A percentile compares a stretch with the other conserved stretches of the same genome.
Evolutionary conservation across 78 protist species (phyloP).

Genomic region (Ministeria vibrans): DNA sequence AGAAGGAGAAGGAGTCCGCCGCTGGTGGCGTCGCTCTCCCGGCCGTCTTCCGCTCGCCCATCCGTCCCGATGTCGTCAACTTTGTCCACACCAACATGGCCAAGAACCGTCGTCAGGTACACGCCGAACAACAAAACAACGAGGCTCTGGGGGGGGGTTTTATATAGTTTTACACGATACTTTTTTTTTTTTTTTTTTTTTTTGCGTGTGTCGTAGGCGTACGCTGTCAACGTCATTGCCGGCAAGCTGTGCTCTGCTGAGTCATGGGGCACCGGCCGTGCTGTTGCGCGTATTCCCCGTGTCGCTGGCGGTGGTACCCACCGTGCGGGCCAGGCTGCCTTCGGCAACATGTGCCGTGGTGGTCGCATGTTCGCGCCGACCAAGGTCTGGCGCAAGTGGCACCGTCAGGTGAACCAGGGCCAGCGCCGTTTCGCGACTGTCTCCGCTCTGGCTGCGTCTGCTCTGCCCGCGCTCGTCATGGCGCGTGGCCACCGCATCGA

Average conservation of each 20-base stretch:
- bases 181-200: not conserved
- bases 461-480: conserved; percentile 92
- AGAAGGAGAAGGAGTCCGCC: conserved; percentile 6
- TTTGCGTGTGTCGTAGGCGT: conserved; percentile 25
- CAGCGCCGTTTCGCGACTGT: conserved; percentile 90
- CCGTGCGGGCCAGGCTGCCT: conserved; percentile 99
- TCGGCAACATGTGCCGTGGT: conserved; percentile 95
- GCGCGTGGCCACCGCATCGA: conserved; percentile 98
- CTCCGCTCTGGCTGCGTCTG: conserved; percentile 98
- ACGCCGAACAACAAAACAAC: too few species aligned
- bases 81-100: conserved; percentile 82
- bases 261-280: conserved; percentile 99
- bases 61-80: conserved; percentile 89
- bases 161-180: not conserved
- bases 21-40: conserved; percentile 61
- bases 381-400: conserved; percentile 96
- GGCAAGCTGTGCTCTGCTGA: conserved; percentile 96
- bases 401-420: conserved; percentile 87
- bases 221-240: conserved; percentile 75
- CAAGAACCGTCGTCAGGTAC: conserved; percentile 98
- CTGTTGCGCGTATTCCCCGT: conserved; percentile 99
- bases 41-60: conserved; percentile 88
- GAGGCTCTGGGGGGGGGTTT: too few species aligned
- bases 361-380: conserved; percentile 99
- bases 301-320: conserved; percentile 97